Evolutionary conservation across 1,284 basidiomycete genomes (phyloP).

Genomic region (Puccinia hordei): DNA sequence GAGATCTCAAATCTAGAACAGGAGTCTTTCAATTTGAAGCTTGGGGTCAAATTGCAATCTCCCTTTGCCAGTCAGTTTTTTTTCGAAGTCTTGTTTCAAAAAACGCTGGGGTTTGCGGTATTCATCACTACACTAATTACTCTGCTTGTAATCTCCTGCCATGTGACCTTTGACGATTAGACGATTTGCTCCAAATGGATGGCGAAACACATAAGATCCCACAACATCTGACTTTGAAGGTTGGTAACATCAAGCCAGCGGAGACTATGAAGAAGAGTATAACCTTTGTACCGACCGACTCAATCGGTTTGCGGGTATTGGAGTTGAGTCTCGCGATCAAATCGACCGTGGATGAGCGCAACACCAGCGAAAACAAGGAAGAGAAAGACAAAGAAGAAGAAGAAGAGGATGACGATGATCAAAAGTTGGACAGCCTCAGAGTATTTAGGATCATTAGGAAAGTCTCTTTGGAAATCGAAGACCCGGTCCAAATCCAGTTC

Average conservation of each 20-base stretch:
- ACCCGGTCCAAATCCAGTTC: constrained; percentile 4
- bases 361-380: neutral
- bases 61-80: constrained; percentile 16
- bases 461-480: neutral
- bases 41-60: constrained; percentile 32
- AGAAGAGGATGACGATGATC: constrained; percentile 2
- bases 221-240: neutral
- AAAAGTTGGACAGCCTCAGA: constrained; percentile 5
- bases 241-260: neutral
- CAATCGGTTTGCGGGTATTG: constrained; percentile 1
- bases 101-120: no score
- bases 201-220: neutral
- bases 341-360: neutral
- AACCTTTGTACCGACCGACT: neutral
- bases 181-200: constrained; percentile 6
- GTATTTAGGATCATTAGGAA: neutral
- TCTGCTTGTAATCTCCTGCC: neutral
- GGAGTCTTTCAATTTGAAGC: constrained; percentile 17
- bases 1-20: constrained; percentile 15
- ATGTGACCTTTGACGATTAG: neutral
- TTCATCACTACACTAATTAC: neutral
- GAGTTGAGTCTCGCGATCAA: constrained; percentile 8
- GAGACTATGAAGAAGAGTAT: constrained; percentile 7
- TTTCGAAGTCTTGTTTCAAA: neutral
- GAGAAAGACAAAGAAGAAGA: neutral